These are phyloP conservation scores for Mixia osmundae DNA, from an alignment of 1,284 basidiomycete species.

Conservation along the genomic window DNA sequence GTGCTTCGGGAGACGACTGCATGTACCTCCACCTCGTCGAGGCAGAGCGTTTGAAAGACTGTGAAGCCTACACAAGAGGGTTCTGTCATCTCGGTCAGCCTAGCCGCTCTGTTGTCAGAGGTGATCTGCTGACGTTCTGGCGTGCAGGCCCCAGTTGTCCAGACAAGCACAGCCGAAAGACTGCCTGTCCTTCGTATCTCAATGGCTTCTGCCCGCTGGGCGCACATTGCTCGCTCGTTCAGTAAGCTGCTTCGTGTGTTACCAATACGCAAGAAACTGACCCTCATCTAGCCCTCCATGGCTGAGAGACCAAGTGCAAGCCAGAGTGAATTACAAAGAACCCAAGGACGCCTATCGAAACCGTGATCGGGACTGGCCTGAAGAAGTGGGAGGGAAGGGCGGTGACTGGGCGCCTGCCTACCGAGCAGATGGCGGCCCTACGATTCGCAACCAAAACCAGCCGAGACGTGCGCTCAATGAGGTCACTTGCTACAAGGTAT, in stretches of 20 bases:
- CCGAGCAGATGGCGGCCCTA: conserved; percentile 11
- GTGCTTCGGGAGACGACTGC: conserved; percentile 93
- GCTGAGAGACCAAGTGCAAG: conserved; percentile 24
- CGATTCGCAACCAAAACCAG: conserved; percentile 9
- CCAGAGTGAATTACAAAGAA: conserved; percentile 56
- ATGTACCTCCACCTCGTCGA: conserved; percentile 95
- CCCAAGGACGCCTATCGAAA: conserved; percentile 19
- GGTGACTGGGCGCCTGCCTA: conserved; percentile 1
- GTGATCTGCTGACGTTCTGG: not conserved
- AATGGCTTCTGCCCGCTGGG: conserved; percentile 92
- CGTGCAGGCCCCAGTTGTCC: conserved; percentile 57
- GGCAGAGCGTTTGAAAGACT: conserved; percentile 49
- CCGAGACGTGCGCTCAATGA: conserved; percentile 56
- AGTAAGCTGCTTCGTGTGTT: conserved; percentile 35
- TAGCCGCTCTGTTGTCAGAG: not conserved
- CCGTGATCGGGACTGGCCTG: conserved; percentile 2
- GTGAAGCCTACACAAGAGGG: conserved; percentile 82
- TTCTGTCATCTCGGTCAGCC: conserved; percentile 70
- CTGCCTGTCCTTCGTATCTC: conserved; percentile 73
- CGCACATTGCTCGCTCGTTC: conserved; percentile 65
- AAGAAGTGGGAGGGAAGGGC: conserved; percentile 1
- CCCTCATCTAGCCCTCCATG: conserved; percentile 8
- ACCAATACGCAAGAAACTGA: not conserved
- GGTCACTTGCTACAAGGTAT: conserved; percentile 70
- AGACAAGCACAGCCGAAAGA: conserved; percentile 73